A percentile compares a stretch with the other conserved stretches of the same genome.
phyloP scores from a whole-genome alignment of 2,329 filamentous ascomycete species.

The Ophiosphaerella herpotricha region DNA sequence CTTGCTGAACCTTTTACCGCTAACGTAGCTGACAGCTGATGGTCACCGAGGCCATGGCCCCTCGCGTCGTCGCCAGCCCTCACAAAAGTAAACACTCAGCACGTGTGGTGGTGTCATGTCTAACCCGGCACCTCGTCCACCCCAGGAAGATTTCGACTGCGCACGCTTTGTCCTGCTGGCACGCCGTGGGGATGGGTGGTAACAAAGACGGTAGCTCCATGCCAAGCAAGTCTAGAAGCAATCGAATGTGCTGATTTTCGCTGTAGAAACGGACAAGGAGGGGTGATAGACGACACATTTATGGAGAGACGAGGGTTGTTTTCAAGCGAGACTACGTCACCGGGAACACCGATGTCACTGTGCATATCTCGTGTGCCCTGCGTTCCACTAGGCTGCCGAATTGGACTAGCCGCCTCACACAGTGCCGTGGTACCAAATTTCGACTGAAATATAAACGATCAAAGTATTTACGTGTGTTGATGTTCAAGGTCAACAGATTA shows the following conservation, averaged over 20 bases:
- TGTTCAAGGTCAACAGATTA: too few relatives aligned
- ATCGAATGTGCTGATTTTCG: slow-evolving; percentile 31
- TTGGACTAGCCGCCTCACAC: background rate
- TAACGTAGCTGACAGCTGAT: slow-evolving; percentile 13
- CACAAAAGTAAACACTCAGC: slow-evolving; percentile 15
- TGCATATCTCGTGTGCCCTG: slow-evolving; percentile 1
- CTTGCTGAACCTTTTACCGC: slow-evolving; percentile 13
- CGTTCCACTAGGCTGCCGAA: background rate
- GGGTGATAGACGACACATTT: slow-evolving; percentile 25
- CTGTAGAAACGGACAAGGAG: slow-evolving; percentile 17
- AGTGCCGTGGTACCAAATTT: too few relatives aligned
- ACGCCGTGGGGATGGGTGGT: slow-evolving; percentile 8
- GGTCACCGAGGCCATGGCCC: slow-evolving; percentile 5
- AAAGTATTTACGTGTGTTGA: too few relatives aligned
- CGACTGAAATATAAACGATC: too few relatives aligned
- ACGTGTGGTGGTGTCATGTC: slow-evolving; percentile 21
- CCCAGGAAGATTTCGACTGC: slow-evolving; percentile 3
- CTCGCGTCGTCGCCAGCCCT: slow-evolving; percentile 9
- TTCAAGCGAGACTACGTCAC: slow-evolving; percentile 15
- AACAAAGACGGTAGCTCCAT: slow-evolving; percentile 16
- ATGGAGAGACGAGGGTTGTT: slow-evolving; percentile 3
- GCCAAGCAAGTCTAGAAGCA: slow-evolving; percentile 44
- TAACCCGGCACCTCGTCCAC: slow-evolving; percentile 18
- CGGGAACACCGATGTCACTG: background rate
- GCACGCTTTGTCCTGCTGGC: slow-evolving; percentile 22